Base-by-base conservation (phyloP, 345 rosid genomes). In the Erysimum cheiranthoides region DNA sequence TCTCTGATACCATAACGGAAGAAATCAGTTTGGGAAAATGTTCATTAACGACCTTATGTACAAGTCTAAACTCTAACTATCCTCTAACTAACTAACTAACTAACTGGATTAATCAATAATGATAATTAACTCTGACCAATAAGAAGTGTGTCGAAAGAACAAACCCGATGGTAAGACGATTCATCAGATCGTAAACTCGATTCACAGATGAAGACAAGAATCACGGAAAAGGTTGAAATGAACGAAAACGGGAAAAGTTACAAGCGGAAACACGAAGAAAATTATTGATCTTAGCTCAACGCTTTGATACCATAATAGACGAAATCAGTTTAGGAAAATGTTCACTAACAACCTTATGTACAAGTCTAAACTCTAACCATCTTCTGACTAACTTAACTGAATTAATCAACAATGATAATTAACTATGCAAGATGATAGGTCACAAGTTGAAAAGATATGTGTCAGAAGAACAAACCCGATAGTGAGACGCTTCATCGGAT, bases 121-220 rank as follows among this genome's bases (percentile, higher is more conserved):
- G 50, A n/a, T 45, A 2, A n/a, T n/a, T 6, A 14, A 45, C 8
- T 2, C 3, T 38, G 10, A 21, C 1, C 5, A 5, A 42, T 18
- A 77, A 0, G 16, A 57, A 16, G n/a, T 27, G 3, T 27, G 13
- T 13, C 42, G 39, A 76, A 35, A 63, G 36, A 54, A 80, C 83
- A 30, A 68, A 93, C 97, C 95, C 98, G 27, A 89, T 86, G 6
- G 34, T 64, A 69, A 90, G 97, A 39, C 97, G 97, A 0, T 89
- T 89, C 59, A 78, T 54, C 56, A 97, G 98, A 75, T 88, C 89
- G 25, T 21, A 21, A 21, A 21, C 25, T 21, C n/a, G n/a, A n/a
- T n/a, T n/a, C 25, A 21, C 25, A 21, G 25, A 21, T 21, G 25
- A 21, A 21, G 25, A 21, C 25, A 21, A 21, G 25, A 21, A 21